These are phyloP conservation scores for Trichosporon inkin DNA, from an alignment of 1,284 basidiomycete genomes.

Conservation along the genomic window DNA sequence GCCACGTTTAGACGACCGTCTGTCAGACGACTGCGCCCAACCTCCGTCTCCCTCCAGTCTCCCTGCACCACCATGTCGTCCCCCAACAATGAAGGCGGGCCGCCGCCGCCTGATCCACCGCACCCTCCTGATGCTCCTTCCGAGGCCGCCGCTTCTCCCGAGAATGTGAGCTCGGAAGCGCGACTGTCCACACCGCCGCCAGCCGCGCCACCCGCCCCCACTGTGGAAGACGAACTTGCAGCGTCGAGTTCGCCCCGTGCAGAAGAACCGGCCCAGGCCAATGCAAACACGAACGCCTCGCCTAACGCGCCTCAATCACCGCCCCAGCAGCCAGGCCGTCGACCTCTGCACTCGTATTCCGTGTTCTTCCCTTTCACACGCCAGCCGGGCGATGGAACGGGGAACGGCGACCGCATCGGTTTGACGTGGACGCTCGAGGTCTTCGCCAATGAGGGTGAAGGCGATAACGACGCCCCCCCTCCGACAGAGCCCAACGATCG, in stretches of 20 bases:
- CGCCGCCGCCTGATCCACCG: conserved; percentile 5
- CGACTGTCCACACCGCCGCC: not conserved
- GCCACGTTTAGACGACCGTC: not conserved
- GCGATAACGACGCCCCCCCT: not conserved
- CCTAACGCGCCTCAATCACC: not conserved
- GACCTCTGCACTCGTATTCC: conserved; percentile 9
- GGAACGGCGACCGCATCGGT: conserved; percentile 12
- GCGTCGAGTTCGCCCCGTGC: not conserved
- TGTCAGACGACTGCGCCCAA: not conserved
- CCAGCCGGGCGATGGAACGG: not conserved
- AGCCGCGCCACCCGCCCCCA: not conserved
- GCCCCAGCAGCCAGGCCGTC: conserved; percentile 2
- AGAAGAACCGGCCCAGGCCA: not conserved
- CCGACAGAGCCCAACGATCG: not conserved
- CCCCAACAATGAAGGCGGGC: conserved; percentile 7
- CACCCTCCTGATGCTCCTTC: not conserved
- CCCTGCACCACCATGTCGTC: conserved; percentile 9
- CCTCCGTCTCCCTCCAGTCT: not conserved
- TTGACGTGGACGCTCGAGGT: conserved; percentile 22
- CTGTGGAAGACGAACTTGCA: not conserved
- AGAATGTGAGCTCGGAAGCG: not conserved
- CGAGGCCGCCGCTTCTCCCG: not conserved
- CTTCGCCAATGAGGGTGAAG: conserved; percentile 18
- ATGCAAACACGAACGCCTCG: not conserved
- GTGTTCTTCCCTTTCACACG: conserved; percentile 10